Conservation (phyloP, 495 filamentous ascomycete species). For the Hypoxylon cercidicola region DNA sequence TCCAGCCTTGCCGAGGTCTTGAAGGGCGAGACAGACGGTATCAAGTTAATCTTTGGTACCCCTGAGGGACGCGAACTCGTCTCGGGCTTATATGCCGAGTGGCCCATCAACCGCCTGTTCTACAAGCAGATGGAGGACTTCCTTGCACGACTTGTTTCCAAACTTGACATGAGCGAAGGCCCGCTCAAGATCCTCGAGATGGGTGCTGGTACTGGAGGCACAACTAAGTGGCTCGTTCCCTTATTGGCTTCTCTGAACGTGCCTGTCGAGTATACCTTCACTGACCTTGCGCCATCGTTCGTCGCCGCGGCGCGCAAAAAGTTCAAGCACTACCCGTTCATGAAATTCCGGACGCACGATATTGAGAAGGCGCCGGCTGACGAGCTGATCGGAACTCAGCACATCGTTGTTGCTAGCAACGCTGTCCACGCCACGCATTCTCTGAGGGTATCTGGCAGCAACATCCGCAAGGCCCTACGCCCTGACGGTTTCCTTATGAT, state of each 20-base stretch:
- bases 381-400: constrained; percentile 48
- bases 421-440: constrained; percentile 60
- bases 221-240: constrained; percentile 49
- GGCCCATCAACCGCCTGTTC: constrained; percentile 51
- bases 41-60: constrained; percentile 61
- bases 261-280: constrained; percentile 62
- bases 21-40: constrained; percentile 55
- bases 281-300: constrained; percentile 55
- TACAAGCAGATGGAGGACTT: constrained; percentile 59
- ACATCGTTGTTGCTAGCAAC: constrained; percentile 60
- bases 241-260: constrained; percentile 49
- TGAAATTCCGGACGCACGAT: constrained; percentile 53
- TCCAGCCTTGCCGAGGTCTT: constrained; percentile 55
- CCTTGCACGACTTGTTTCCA: constrained; percentile 46
- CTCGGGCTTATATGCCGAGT: constrained; percentile 57
- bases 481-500: constrained; percentile 58
- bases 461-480: constrained; percentile 52
- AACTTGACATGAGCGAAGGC: constrained; percentile 34
- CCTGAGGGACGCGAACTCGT: constrained; percentile 58
- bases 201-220: constrained; percentile 59
- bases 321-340: constrained; percentile 46
- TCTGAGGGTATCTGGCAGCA: constrained; percentile 38
- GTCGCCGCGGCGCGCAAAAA: constrained; percentile 49
- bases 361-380: constrained; percentile 51
- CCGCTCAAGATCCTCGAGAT: constrained; percentile 54